Evolutionary conservation across 2,329 filamentous ascomycete species (phyloP).

Genomic region (Colletotrichum sp.): DNA sequence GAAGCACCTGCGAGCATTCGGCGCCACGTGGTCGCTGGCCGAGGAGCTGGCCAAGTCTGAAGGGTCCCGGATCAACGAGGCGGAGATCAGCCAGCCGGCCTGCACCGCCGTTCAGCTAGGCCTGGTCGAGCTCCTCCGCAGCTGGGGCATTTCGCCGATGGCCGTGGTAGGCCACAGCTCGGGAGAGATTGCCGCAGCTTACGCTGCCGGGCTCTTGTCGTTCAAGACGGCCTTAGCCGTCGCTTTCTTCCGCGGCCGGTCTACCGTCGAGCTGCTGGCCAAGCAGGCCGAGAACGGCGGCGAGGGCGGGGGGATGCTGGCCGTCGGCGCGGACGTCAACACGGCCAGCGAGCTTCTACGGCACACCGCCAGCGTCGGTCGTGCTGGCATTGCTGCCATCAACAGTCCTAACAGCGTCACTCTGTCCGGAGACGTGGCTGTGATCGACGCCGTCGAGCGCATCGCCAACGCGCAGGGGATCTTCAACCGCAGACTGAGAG

Average conservation of each 20-base stretch:
- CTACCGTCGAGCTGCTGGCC: not conserved
- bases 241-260: not conserved
- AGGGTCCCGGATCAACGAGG: not conserved
- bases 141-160: not conserved
- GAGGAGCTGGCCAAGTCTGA: not conserved
- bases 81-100: not conserved
- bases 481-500: not conserved
- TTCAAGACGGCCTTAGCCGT: not conserved
- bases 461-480: not conserved
- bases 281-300: not conserved
- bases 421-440: not conserved
- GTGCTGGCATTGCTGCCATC: not conserved
- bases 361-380: not conserved
- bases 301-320: not conserved
- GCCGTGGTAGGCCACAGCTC: not conserved
- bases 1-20: not conserved
- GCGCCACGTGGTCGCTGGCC: not conserved
- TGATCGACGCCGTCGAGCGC: not conserved
- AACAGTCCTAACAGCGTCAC: not conserved
- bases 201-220: not conserved
- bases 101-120: not conserved
- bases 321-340: not conserved
- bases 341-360: not conserved
- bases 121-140: not conserved
- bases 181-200: not conserved